Evolutionary conservation across 2,329 filamentous ascomycete genomes (phyloP).

Genomic region (Anthostomella pinea): DNA sequence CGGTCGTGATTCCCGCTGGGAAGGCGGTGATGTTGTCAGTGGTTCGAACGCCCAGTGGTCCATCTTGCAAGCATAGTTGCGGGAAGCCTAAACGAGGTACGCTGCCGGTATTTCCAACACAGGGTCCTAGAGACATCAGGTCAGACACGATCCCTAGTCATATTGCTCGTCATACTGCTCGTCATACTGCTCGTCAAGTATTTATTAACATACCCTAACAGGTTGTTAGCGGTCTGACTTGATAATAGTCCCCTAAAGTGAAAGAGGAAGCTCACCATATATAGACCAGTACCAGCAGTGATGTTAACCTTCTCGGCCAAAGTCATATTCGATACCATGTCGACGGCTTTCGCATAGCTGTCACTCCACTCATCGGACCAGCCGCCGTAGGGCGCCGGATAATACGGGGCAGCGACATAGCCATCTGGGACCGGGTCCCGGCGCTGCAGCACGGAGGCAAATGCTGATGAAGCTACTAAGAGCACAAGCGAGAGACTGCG

Average conservation of each 20-base stretch:
- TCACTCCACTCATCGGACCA: constrained; percentile 67
- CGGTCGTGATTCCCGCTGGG: constrained; percentile 73
- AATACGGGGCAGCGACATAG: constrained; percentile 59
- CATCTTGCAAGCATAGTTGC: constrained; percentile 69
- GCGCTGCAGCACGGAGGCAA: constrained; percentile 15
- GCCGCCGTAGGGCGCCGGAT: constrained; percentile 69
- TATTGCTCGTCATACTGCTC: background rate
- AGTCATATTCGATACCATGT: constrained; percentile 71
- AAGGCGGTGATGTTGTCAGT: constrained; percentile 75
- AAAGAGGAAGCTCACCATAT: constrained; percentile 61
- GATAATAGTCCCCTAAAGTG: no score
- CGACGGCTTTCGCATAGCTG: constrained; percentile 67
- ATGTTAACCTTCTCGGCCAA: constrained; percentile 79
- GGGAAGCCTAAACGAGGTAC: constrained; percentile 68
- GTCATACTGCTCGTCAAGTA: background rate
- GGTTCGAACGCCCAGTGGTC: constrained; percentile 67
- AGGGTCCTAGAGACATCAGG: constrained; percentile 44
- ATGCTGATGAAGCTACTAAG: constrained; percentile 15
- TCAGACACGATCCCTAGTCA: constrained; percentile 5
- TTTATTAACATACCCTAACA: constrained; percentile 14
- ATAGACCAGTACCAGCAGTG: constrained; percentile 67
- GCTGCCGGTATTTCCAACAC: constrained; percentile 74
- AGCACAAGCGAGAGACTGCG: constrained; percentile 23
- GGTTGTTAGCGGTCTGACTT: constrained; percentile 21
- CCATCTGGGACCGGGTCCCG: constrained; percentile 30